Evolutionary conservation across 225 moss, liverwort and hornwort species (phyloP).

Genomic region (Pseudisothecium myosuroides): DNA sequence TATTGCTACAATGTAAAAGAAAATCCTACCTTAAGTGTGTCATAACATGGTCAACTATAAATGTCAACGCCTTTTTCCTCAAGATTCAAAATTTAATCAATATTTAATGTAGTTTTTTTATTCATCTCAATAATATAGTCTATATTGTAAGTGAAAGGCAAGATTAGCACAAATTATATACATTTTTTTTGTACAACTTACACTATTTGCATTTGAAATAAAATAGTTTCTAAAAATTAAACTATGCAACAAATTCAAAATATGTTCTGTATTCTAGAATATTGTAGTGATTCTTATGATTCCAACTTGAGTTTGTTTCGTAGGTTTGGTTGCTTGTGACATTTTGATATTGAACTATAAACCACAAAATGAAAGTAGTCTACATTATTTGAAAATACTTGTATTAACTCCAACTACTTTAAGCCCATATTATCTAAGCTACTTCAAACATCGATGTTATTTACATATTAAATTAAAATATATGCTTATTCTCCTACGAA

Average conservation of each 20-base stretch:
- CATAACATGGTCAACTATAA: not conserved
- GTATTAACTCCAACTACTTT: not conserved
- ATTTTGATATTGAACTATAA: not conserved
- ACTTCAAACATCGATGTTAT: not conserved
- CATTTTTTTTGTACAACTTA: not conserved
- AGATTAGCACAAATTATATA: not conserved
- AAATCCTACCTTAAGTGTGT: not conserved
- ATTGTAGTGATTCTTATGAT: not conserved
- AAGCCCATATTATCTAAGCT: not conserved
- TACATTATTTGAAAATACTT: not conserved
- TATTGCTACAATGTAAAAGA: too few relatives aligned
- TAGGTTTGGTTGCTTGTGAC: not conserved
- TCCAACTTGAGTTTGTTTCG: not conserved
- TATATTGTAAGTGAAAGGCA: not conserved
- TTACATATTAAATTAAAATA: not conserved
- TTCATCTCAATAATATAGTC: not conserved
- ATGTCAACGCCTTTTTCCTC: rapidly evolving
- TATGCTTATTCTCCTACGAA: not conserved
- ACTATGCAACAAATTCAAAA: not conserved
- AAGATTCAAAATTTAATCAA: not conserved
- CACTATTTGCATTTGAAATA: not conserved
- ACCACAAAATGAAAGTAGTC: not conserved
- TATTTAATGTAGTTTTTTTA: not conserved
- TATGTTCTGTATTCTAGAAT: not conserved
- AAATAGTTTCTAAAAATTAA: not conserved